Evolutionary conservation across 1,284 basidiomycete genomes (phyloP), one percentile per base, ranked within the genome.

Genomic region (Porogramme epimiltina): DNA sequence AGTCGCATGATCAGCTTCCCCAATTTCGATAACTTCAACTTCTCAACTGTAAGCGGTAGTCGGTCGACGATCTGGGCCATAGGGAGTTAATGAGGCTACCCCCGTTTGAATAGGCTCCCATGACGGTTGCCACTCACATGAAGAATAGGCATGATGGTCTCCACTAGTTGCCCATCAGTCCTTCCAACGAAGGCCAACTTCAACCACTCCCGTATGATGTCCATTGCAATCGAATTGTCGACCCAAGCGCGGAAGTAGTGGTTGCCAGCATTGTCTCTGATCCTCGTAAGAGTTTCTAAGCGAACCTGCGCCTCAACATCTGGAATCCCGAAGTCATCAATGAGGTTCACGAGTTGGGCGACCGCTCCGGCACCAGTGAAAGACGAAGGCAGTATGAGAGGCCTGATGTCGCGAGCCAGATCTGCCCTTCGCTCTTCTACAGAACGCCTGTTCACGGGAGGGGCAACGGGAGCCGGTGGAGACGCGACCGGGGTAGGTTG

Each of bases 211-310:
- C 85, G 77, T 33, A 87, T 81, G 41, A 91, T 76, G 53, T 87
- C 86, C 74, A 92, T 84, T 19, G 89, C 90, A 45, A 70, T 69
- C 39, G 67, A 20, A 66, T 88, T 89, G 66, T 89, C 89, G 19
- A 82, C 78, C 89, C 89, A 92, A 4, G 88, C 88, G 42, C 87
- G 81, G 66, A 89, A 91, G 64, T 91, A 92, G 63, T 89, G 86
- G 65, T 91, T 90, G 33, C 84, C 86, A 20, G 90, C 90, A 47
- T 84, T 82, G 67, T 92, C 89, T 57, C 90, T 78, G 58, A 92
- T 88, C 70, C 84, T 85, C 15, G 83, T 87, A 50, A 90, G 68
- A 46, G 91, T 82, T 62, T 90, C 86, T 53, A 84, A 63, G 2
- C 89, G 84, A 11, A 76, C 77, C 13, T 70, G 55, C 6, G 80